These are phyloP conservation scores for Neurospora pannonica DNA, from an alignment of 495 filamentous ascomycete genomes.

Conservation along the genomic window DNA sequence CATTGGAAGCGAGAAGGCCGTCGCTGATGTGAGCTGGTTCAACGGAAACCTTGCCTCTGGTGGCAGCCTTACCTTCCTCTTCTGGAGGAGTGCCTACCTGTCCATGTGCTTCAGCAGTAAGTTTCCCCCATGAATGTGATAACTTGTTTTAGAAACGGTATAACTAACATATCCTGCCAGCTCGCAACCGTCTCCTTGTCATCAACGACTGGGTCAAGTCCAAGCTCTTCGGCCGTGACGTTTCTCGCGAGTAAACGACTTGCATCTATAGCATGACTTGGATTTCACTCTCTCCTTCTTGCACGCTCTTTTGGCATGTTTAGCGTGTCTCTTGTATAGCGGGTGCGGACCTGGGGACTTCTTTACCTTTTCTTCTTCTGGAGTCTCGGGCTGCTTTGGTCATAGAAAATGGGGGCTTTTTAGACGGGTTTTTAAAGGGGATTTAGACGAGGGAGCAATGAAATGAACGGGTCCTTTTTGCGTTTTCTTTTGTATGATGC, in stretches of 20 bases:
- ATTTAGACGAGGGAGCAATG: neutral
- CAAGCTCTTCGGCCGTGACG: constrained; percentile 88
- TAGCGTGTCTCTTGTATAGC: constrained; percentile 1
- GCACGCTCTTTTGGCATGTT: neutral
- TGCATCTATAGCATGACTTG: neutral
- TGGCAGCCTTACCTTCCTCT: constrained; percentile 75
- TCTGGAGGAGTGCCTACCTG: constrained; percentile 96
- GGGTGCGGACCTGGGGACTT: neutral
- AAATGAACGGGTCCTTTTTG: neutral
- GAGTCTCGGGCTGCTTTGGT: constrained; percentile 10
- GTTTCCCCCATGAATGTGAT: constrained; percentile 24
- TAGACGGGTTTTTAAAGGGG: neutral
- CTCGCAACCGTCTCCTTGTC: constrained; percentile 86
- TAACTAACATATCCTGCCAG: constrained; percentile 30
- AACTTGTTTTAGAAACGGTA: neutral
- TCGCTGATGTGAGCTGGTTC: constrained; percentile 95
- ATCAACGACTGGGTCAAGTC: constrained; percentile 93
- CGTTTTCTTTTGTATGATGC: neutral
- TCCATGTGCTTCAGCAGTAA: constrained; percentile 99
- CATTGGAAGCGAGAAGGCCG: constrained; percentile 95
- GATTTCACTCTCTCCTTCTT: constrained; percentile 2
- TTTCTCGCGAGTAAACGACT: constrained; percentile 71
- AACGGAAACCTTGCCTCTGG: constrained; percentile 89
- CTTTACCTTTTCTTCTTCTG: constrained; percentile 3
- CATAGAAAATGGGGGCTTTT: neutral